Evolutionary conservation across 768 basidiomycete genomes (phyloP).

Genomic region (Leccinum broughii): DNA sequence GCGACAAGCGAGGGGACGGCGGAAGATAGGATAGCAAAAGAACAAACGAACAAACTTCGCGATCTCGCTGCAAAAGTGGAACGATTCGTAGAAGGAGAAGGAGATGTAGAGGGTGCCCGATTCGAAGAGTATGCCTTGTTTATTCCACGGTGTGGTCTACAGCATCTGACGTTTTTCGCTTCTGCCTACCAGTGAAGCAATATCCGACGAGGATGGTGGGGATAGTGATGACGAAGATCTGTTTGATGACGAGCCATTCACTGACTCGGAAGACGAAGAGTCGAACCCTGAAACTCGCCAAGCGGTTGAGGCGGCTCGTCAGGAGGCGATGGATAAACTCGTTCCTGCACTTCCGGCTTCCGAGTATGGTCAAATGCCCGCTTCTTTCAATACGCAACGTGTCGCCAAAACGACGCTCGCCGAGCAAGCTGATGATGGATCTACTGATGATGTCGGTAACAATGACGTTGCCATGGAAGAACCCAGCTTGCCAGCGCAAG

Average conservation of each 20-base stretch:
- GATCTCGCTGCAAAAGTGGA: conserved; percentile 84
- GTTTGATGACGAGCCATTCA: conserved; percentile 42
- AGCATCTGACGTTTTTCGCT: conserved; percentile 1
- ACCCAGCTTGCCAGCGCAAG: conserved; percentile 21
- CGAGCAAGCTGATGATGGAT: conserved; percentile 38
- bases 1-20: conserved; percentile 37
- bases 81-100: conserved; percentile 87
- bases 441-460: conserved; percentile 4
- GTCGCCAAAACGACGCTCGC: conserved; percentile 48
- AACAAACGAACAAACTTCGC: conserved; percentile 70
- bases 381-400: conserved; percentile 73
- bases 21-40: conserved; percentile 51
- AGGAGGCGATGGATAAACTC: conserved; percentile 73
- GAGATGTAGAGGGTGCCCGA: conserved; percentile 83
- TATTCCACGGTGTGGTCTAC: neutral
- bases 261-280: conserved; percentile 46
- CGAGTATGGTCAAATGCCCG: conserved; percentile 89
- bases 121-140: conserved; percentile 78
- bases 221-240: conserved; percentile 34
- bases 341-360: conserved; percentile 76
- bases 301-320: conserved; percentile 42
- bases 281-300: conserved; percentile 34
- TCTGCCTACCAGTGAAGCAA: conserved; percentile 49
- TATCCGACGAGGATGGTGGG: conserved; percentile 61
- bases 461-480: conserved; percentile 7